Evolutionary conservation across 2,329 filamentous ascomycete genomes (phyloP).

Genomic region (Bipolaris cookei): DNA sequence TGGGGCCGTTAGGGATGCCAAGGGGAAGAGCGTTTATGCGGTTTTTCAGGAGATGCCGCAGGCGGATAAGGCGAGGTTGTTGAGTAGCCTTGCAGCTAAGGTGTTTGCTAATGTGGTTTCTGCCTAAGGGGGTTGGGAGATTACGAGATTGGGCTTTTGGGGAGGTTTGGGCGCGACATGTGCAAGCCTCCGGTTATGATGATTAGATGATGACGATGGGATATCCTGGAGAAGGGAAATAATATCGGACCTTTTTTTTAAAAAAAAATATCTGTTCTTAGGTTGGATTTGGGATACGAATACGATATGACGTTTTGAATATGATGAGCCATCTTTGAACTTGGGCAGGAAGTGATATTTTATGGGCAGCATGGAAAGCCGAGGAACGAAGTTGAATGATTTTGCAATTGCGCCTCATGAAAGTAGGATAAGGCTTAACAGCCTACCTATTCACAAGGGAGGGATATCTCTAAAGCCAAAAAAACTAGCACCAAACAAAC

Average conservation of each 20-base stretch:
- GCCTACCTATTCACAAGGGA: not conserved
- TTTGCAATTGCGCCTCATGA: conserved; percentile 1
- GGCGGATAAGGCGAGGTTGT: conserved; percentile 76
- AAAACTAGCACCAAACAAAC: not conserved
- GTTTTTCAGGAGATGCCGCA: conserved; percentile 91
- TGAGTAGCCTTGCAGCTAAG: conserved; percentile 83
- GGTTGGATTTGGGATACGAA: not conserved
- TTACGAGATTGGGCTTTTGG: not conserved
- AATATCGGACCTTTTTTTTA: not conserved
- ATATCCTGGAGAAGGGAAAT: conserved; percentile 21
- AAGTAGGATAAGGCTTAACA: not conserved
- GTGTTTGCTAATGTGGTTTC: conserved; percentile 79
- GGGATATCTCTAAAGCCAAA: conserved; percentile 17
- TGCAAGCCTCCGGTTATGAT: not conserved
- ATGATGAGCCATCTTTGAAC: too few relatives aligned
- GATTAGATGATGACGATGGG: conserved; percentile 17
- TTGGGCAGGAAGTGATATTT: too few relatives aligned
- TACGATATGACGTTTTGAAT: too few relatives aligned
- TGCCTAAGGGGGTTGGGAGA: not conserved
- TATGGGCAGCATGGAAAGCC: not conserved
- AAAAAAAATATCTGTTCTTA: too few relatives aligned
- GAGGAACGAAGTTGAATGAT: not conserved
- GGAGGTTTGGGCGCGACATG: too few relatives aligned
- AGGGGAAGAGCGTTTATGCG: conserved; percentile 91
- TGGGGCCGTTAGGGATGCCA: conserved; percentile 87